phyloP scores from a whole-genome alignment of 2,329 filamentous ascomycete species.

The Amphichorda felina region DNA sequence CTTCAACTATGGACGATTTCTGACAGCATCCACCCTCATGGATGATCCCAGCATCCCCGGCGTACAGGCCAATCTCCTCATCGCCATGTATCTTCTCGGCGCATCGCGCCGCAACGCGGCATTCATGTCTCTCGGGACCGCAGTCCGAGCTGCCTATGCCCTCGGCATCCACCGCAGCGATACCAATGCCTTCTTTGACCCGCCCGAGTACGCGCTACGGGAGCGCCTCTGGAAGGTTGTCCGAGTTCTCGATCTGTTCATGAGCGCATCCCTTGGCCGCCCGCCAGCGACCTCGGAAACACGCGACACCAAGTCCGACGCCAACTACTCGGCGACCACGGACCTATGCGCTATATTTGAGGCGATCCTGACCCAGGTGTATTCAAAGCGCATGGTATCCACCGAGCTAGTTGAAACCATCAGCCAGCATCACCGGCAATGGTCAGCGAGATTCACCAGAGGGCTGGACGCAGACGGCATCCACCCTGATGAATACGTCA shows the following conservation, averaged over 20 bases:
- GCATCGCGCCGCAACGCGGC: slow-evolving; percentile 15
- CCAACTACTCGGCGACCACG: neutral
- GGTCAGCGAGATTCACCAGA: too few species aligned
- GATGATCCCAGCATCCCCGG: slow-evolving; percentile 14
- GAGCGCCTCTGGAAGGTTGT: slow-evolving; percentile 18
- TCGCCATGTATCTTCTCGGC: slow-evolving; percentile 16
- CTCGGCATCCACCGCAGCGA: slow-evolving; percentile 11
- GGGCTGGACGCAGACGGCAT: too few species aligned
- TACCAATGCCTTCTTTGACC: slow-evolving; percentile 8
- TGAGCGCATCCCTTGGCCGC: slow-evolving; percentile 18
- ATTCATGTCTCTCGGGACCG: slow-evolving; percentile 16
- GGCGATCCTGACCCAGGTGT: neutral
- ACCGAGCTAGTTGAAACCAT: too few species aligned
- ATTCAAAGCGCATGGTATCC: too few species aligned
- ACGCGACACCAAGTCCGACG: neutral
- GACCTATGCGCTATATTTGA: neutral
- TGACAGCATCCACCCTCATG: slow-evolving; percentile 11
- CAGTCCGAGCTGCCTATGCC: slow-evolving; percentile 15
- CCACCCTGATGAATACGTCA: too few species aligned
- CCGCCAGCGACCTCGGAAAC: slow-evolving; percentile 18
- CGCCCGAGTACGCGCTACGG: neutral
- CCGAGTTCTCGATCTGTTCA: slow-evolving; percentile 18
- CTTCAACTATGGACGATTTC: slow-evolving; percentile 13
- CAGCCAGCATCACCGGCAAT: too few species aligned
- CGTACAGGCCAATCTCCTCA: slow-evolving; percentile 13